Evolutionary conservation across 169 alveolate genomes (phyloP).

Genomic region (Cryptosporidium canis): DNA sequence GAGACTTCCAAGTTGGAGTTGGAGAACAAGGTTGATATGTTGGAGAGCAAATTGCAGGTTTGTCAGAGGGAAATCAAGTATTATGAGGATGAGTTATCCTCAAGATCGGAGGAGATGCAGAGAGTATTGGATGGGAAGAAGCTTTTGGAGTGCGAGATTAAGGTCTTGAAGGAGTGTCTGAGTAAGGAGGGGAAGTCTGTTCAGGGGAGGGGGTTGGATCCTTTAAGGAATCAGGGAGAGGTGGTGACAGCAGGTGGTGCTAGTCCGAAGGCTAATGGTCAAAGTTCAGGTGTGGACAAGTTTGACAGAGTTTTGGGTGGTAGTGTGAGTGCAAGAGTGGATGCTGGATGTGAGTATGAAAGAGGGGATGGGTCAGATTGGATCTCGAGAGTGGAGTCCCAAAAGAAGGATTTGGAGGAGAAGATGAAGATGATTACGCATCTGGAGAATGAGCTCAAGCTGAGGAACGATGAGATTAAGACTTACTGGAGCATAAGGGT

Average conservation of each 20-base stretch:
- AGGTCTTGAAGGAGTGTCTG: conserved; percentile 35
- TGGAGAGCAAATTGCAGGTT: conserved; percentile 49
- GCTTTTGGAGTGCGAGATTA: conserved; percentile 38
- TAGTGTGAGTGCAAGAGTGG: no score
- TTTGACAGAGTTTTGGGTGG: no score
- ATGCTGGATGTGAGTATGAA: no score
- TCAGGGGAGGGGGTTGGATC: neutral
- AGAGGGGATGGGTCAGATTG: neutral
- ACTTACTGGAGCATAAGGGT: conserved; percentile 71
- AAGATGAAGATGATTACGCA: conserved; percentile 59
- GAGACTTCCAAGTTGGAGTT: conserved; percentile 46
- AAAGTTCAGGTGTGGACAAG: no score
- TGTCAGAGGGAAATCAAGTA: conserved; percentile 58
- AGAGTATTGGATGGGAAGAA: neutral
- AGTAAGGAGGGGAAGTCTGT: conserved; percentile 34
- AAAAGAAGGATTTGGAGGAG: conserved; percentile 33
- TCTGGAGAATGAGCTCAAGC: conserved; percentile 43
- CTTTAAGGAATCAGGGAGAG: no score
- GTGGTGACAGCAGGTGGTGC: no score
- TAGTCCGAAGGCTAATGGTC: no score
- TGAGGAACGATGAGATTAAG: conserved; percentile 62
- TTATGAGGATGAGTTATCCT: conserved; percentile 42
- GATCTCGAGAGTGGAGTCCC: neutral
- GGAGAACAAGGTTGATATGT: conserved; percentile 31
- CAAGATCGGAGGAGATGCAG: conserved; percentile 16